Evolutionary conservation across 257 asterid genomes (phyloP).

Genomic region (Nyctanthes arbortristis): DNA sequence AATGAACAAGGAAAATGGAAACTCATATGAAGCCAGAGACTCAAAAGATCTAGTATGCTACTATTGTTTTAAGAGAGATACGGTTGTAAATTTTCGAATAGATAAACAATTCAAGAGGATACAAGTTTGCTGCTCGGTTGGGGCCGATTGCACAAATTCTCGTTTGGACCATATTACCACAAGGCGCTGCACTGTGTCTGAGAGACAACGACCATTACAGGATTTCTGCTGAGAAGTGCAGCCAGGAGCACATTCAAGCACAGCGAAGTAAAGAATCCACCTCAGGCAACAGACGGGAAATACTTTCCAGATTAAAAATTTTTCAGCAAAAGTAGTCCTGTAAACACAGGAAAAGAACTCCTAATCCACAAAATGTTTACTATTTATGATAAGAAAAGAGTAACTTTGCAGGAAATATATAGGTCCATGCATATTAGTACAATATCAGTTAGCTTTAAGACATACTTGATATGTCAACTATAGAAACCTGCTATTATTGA

Average conservation of each 20-base stretch:
- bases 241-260: slow-evolving; percentile 73
- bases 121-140: slow-evolving; percentile 94
- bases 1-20: slow-evolving; percentile 11
- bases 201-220: slow-evolving; percentile 47
- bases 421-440: neutral
- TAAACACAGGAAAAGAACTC: slow-evolving; percentile 31
- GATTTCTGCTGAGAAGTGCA: slow-evolving; percentile 33
- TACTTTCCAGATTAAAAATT: slow-evolving; percentile 89
- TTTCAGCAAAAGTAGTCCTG: slow-evolving; percentile 85
- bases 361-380: neutral
- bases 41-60: too few relatives aligned
- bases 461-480: neutral
- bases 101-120: slow-evolving; percentile 53
- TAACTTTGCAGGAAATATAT: neutral
- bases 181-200: slow-evolving; percentile 73
- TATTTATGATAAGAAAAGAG: slow-evolving; percentile 9
- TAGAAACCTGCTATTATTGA: slow-evolving; percentile 3
- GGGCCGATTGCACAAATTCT: slow-evolving; percentile 84
- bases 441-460: slow-evolving; percentile 13
- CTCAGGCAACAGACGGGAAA: slow-evolving; percentile 83
- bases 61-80: too few relatives aligned
- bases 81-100: neutral
- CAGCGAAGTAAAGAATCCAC: slow-evolving; percentile 94
- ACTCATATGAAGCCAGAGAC: too few relatives aligned
- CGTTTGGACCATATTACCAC: slow-evolving; percentile 76